These are phyloP conservation scores for Nicotiana tabacum DNA, from an alignment of 257 asterid genomes.

Conservation along the genomic window DNA sequence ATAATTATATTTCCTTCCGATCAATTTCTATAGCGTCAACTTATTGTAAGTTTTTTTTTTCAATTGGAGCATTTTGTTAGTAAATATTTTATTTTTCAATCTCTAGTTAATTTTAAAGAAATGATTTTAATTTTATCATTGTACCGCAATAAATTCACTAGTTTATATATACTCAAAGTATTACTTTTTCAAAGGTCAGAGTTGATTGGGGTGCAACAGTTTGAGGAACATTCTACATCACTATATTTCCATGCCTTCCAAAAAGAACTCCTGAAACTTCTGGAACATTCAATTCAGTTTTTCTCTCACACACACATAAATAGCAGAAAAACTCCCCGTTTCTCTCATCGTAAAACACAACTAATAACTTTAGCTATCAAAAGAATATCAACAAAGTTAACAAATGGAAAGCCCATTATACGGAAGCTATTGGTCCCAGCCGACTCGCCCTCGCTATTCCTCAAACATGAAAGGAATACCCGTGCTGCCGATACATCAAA, in stretches of 20 bases:
- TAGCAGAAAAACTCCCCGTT: not conserved
- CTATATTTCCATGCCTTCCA: not conserved
- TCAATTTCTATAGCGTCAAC: no score
- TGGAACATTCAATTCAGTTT: not conserved
- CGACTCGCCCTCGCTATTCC: constrained; percentile 15
- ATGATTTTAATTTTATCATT: no score
- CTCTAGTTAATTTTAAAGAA: no score
- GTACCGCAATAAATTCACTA: no score
- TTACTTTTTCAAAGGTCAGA: not conserved
- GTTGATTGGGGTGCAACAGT: not conserved
- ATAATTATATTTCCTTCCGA: no score
- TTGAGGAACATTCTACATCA: not conserved
- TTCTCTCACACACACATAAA: not conserved
- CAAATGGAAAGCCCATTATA: constrained; percentile 39
- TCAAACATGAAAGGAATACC: constrained; percentile 22
- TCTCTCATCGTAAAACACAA: not conserved
- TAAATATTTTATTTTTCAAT: no score
- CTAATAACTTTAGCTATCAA: not conserved
- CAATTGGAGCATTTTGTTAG: no score
- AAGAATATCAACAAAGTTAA: not conserved
- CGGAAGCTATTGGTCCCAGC: constrained; percentile 29
- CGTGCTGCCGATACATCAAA: constrained; percentile 12
- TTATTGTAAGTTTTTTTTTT: no score
- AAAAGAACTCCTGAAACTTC: constrained; percentile 13
- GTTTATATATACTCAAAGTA: no score